Percentiles rank a stretch among this genome's conserved stretches.
Conservation (phyloP, 352 stramenopile genomes). For the Thalassiosira livingstoniorum region DNA sequence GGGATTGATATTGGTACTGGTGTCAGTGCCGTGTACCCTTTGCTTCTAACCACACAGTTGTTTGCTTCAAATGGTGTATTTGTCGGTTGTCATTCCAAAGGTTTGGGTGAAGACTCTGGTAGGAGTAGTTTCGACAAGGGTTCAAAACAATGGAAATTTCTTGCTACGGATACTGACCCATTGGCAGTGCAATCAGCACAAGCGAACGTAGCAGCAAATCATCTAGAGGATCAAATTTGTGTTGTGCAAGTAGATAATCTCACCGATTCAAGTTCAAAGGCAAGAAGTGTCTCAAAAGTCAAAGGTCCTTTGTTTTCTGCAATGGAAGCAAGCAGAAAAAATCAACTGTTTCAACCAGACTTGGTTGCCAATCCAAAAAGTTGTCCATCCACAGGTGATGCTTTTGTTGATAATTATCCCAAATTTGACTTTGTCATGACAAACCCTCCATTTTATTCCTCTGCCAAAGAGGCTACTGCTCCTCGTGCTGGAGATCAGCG, state of each 20-base stretch:
- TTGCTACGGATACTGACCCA: conserved; percentile 94
- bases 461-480: conserved; percentile 55
- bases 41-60: conserved; percentile 88
- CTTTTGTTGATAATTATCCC: conserved; percentile 14
- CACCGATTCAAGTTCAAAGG: background rate
- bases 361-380: background rate
- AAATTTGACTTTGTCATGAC: conserved; percentile 94
- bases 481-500: conserved; percentile 73
- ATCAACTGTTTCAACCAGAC: conserved; percentile 8
- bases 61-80: conserved; percentile 67
- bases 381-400: background rate
- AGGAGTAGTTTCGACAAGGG: too few species aligned
- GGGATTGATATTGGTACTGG: conserved; percentile 96
- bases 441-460: conserved; percentile 95
- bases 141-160: conserved; percentile 94
- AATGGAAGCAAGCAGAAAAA: conserved; percentile 38
- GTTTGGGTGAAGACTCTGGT: too few species aligned
- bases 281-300: background rate
- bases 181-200: conserved; percentile 87
- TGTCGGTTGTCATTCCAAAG: too few species aligned
- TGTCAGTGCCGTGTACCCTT: conserved; percentile 94
- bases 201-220: conserved; percentile 91
- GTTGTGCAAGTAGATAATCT: conserved; percentile 37
- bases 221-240: conserved; percentile 77
- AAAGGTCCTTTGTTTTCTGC: conserved; percentile 50